phyloP scores from a whole-genome alignment of 805 yeast genomes.

The Ogataea salicorniae region DNA sequence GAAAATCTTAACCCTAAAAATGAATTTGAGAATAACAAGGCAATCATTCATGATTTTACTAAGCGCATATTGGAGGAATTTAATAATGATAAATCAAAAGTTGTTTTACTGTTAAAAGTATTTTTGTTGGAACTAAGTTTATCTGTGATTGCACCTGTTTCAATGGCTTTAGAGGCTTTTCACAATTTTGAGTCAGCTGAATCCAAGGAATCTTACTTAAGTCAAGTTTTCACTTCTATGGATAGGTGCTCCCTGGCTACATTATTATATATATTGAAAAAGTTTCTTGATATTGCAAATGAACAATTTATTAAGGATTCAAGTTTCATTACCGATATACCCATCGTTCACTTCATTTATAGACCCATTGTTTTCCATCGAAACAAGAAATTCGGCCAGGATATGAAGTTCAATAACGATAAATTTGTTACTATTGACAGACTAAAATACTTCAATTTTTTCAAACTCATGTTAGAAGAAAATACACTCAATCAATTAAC shows the following conservation, averaged over 20 bases:
- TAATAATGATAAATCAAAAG: conserved; percentile 4
- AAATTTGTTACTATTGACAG: conserved; percentile 8
- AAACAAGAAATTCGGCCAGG: background rate
- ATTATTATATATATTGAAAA: conserved; percentile 3
- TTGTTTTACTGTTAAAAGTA: conserved; percentile 9
- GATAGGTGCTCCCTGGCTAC: conserved; percentile 13
- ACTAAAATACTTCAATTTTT: conserved; percentile 4
- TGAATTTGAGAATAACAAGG: conserved; percentile 1
- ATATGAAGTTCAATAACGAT: conserved; percentile 4
- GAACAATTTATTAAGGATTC: conserved; percentile 4
- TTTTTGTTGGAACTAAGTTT: conserved; percentile 9
- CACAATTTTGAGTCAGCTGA: background rate
- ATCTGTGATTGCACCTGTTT: conserved; percentile 11
- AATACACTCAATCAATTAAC: background rate
- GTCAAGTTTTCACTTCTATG: conserved; percentile 6
- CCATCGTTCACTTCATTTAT: conserved; percentile 10
- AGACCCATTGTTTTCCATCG: conserved; percentile 7
- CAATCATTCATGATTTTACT: conserved; percentile 4
- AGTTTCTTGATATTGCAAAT: conserved; percentile 1
- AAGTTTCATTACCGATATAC: conserved; percentile 8
- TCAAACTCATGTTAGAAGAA: background rate
- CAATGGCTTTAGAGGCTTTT: conserved; percentile 9
- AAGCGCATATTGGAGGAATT: background rate
- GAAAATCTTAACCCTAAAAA: background rate
- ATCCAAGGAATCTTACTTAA: background rate